Conservation (phyloP, 805 yeast species). For the Scheffersomyces ergatensis region DNA sequence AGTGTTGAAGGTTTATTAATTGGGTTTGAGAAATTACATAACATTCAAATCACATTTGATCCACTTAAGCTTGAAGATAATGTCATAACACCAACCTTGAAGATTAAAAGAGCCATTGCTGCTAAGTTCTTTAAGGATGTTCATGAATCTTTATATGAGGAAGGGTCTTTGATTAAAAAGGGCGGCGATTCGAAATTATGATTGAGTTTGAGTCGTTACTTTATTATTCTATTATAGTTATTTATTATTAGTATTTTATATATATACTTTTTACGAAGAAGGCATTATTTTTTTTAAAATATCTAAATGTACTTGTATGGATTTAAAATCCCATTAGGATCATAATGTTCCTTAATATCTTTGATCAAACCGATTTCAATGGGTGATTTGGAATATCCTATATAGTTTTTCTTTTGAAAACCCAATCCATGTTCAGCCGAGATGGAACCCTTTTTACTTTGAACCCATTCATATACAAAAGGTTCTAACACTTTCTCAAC, state of each 20-base stretch:
- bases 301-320: slow-evolving; percentile 83
- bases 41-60: slow-evolving; percentile 32
- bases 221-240: not conserved
- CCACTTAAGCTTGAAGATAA: slow-evolving; percentile 38
- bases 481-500: slow-evolving; percentile 88
- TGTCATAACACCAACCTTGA: slow-evolving; percentile 42
- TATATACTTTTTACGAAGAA: not conserved
- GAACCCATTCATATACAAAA: slow-evolving; percentile 89
- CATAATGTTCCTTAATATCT: slow-evolving; percentile 74
- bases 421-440: slow-evolving; percentile 98
- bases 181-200: slow-evolving; percentile 16
- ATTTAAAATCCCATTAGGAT: slow-evolving; percentile 88
- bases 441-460: slow-evolving; percentile 73
- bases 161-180: slow-evolving; percentile 27
- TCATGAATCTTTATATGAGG: slow-evolving; percentile 31
- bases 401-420: slow-evolving; percentile 89
- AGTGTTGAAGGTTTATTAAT: slow-evolving; percentile 19
- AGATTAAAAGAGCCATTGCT: slow-evolving; percentile 40
- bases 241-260: not conserved
- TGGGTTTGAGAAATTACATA: slow-evolving; percentile 40
- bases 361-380: slow-evolving; percentile 73
- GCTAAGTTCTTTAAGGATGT: slow-evolving; percentile 22
- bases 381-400: slow-evolving; percentile 78
- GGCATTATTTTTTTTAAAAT: too few species aligned
- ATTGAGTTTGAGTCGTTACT: too few species aligned